A percentile compares a stretch with the other conserved stretches of the same genome.
Conservation (phyloP, 139 green algal genomes). For the Chlorella sorokiniana region DNA sequence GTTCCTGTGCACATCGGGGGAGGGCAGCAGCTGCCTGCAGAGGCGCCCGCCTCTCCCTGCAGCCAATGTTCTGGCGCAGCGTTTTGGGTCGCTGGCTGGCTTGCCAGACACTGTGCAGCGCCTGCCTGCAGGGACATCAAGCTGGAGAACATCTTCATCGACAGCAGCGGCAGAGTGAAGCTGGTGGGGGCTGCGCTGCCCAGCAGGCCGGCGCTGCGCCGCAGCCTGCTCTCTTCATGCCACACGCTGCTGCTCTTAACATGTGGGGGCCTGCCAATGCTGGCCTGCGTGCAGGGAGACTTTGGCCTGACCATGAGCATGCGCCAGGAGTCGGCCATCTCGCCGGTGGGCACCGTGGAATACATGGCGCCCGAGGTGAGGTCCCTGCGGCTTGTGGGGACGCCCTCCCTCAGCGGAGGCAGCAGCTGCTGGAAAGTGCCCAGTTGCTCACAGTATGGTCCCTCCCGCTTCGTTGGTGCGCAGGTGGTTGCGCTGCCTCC, state of each 20-base stretch:
- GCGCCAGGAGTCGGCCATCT: constrained; percentile 70
- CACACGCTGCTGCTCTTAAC: background rate
- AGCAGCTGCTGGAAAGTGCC: too few relatives aligned
- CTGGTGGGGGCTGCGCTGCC: constrained; percentile 42
- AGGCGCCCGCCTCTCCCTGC: too few relatives aligned
- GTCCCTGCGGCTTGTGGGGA: too few relatives aligned
- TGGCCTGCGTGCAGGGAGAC: constrained; percentile 28
- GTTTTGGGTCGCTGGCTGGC: too few relatives aligned
- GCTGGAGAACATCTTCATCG: constrained; percentile 83
- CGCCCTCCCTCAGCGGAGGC: too few relatives aligned
- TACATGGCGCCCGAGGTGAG: constrained; percentile 83
- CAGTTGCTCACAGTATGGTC: background rate
- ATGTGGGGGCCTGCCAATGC: too few relatives aligned
- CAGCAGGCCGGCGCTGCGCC: too few relatives aligned
- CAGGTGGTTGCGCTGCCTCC: constrained; percentile 62
- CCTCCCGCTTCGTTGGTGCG: too few relatives aligned
- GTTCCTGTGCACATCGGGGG: background rate
- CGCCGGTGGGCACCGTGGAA: constrained; percentile 77
- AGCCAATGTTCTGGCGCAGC: too few relatives aligned
- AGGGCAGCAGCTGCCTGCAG: too few relatives aligned
- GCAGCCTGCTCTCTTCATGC: background rate
- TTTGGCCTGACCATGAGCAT: constrained; percentile 78
- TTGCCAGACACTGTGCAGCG: background rate
- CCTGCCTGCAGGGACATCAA: constrained; percentile 68
- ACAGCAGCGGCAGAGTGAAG: constrained; percentile 47